Base-by-base conservation (phyloP, 78 protist genomes). In the Polysphondylium violaceum region DNA sequence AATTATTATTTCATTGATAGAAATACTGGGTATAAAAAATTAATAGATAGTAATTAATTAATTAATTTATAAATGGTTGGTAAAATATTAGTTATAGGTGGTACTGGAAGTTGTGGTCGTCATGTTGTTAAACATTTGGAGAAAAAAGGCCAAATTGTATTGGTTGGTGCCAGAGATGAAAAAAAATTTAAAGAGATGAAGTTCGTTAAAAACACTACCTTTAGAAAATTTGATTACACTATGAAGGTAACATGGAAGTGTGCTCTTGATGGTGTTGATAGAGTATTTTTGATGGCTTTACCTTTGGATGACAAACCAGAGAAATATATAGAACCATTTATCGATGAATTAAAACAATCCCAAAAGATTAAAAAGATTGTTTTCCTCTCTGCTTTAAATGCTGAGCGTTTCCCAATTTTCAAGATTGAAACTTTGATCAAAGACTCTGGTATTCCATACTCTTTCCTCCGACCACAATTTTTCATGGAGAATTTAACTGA, bases 21-120 rank as follows among this genome's bases (percentile, higher is more conserved):
- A n/a, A n/a, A n/a, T n/a, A n/a, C n/a, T n/a, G n/a, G n/a, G n/a
- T n/a, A n/a, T n/a, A n/a, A n/a, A n/a, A n/a, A n/a, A n/a, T n/a
- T n/a, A n/a, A n/a, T n/a, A n/a, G n/a, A n/a, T n/a, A n/a, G n/a
- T n/a, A n/a, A n/a, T n/a, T n/a, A n/a, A n/a, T n/a, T n/a, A n/a
- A n/a, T n/a, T n/a, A n/a, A n/a, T n/a, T n/a, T n/a, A n/a, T n/a
- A n/a, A n/a, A n/a, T n/a, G n/a, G n/a, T n/a, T n/a, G n/a, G n/a
- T n/a, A n/a, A n/a, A 73, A 51, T 73, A 35, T 73, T 73, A n/a
- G 79, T 73, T 33, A 33, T 29, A 51, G 65, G 79, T 33, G 79
- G 67, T 43, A 73, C 67, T 51, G 79, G 79, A 11, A 56, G 31
- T 21, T n/a, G 17, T 35, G 79, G 79, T n/a, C 29, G 23, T 33